Percentiles rank a stretch among this genome's conserved stretches.
Conservation (phyloP, 2,329 filamentous ascomycete genomes). For the Hypoxylon sp. region DNA sequence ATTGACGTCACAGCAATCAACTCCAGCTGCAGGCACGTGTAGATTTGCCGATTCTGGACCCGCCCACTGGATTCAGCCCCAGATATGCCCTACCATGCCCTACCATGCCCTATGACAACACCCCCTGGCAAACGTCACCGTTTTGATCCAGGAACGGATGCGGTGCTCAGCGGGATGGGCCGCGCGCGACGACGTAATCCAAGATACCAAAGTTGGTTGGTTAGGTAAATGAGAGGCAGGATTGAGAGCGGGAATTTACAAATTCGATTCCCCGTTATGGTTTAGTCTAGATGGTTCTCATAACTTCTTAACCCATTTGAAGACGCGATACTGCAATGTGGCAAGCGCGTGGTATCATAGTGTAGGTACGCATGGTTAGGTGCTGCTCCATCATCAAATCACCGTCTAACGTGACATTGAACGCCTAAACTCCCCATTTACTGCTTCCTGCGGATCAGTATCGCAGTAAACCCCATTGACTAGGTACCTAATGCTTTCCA, state of each 20-base stretch:
- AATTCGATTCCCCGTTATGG: slow-evolving; percentile 2
- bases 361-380: neutral
- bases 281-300: slow-evolving; percentile 19
- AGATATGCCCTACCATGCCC: slow-evolving; percentile 2
- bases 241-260: neutral
- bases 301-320: slow-evolving; percentile 16
- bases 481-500: slow-evolving; percentile 26
- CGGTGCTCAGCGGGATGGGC: slow-evolving; percentile 9
- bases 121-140: neutral
- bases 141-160: slow-evolving; percentile 30
- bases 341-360: slow-evolving; percentile 37
- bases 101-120: neutral
- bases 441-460: slow-evolving; percentile 6
- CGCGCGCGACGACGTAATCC: slow-evolving; percentile 27
- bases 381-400: neutral
- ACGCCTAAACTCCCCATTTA: slow-evolving; percentile 42
- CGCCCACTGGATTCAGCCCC: slow-evolving; percentile 24
- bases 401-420: slow-evolving; percentile 31
- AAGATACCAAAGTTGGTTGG: slow-evolving; percentile 9
- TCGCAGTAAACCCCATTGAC: slow-evolving; percentile 10
- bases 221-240: neutral
- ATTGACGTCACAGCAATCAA: slow-evolving; percentile 36
- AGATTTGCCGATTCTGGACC: slow-evolving; percentile 22
- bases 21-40: slow-evolving; percentile 27
- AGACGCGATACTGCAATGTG: slow-evolving; percentile 5